A percentile compares a stretch with the other conserved stretches of the same genome.
phyloP scores from a whole-genome alignment of 2,329 filamentous ascomycete genomes.

The Xylaria sp. region DNA sequence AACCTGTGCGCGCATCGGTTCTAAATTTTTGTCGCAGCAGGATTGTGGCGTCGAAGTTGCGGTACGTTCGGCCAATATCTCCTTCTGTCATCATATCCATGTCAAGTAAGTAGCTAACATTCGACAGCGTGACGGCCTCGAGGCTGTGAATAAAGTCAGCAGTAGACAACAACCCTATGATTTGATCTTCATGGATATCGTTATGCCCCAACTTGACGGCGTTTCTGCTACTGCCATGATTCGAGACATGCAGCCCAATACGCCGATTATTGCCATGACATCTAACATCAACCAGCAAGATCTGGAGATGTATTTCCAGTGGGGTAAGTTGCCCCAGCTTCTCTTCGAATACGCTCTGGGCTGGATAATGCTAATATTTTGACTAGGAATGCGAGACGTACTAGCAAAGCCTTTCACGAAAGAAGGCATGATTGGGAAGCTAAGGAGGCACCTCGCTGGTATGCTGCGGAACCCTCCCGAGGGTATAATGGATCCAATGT shows the following conservation, averaged over 20 bases:
- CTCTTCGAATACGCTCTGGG: not conserved
- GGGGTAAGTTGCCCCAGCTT: constrained; percentile 66
- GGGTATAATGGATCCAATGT: constrained; percentile 41
- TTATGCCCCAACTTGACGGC: constrained; percentile 96
- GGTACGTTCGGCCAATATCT: constrained; percentile 51
- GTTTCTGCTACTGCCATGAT: constrained; percentile 95
- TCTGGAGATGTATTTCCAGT: constrained; percentile 95
- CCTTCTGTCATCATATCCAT: not conserved
- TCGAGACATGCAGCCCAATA: constrained; percentile 78
- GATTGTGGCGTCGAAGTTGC: constrained; percentile 72
- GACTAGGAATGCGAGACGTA: constrained; percentile 92
- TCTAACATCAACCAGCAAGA: constrained; percentile 97
- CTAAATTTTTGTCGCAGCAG: constrained; percentile 69
- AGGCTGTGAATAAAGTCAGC: constrained; percentile 86
- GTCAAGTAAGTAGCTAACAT: constrained; percentile 31
- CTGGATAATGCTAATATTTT: constrained; percentile 19
- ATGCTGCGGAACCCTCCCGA: constrained; percentile 72
- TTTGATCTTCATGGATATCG: constrained; percentile 88
- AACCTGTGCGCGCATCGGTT: constrained; percentile 70
- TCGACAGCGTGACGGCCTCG: constrained; percentile 77
- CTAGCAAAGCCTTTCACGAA: constrained; percentile 96
- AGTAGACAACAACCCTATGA: constrained; percentile 59
- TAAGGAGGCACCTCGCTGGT: constrained; percentile 88
- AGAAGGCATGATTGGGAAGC: constrained; percentile 80
- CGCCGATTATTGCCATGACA: constrained; percentile 97